Evolutionary conservation across 202 grass and related monocot species (phyloP).

Genomic region (Bolboschoenoplectus hybrid): DNA sequence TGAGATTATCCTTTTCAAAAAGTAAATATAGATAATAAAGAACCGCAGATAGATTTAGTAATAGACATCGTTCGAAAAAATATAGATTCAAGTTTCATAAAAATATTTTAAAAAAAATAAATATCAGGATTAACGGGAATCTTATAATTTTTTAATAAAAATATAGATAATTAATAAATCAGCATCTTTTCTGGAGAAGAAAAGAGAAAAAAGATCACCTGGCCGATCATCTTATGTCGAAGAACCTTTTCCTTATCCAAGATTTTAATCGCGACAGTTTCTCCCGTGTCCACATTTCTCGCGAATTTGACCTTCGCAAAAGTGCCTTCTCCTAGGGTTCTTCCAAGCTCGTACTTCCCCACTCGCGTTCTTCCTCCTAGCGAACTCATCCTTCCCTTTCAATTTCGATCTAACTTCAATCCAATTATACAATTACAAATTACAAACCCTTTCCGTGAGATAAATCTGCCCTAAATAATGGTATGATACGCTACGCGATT

Average conservation of each 20-base stretch:
- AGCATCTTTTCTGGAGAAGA: background rate
- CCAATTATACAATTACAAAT: constrained; percentile 4
- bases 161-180: background rate
- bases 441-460: background rate
- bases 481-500: background rate
- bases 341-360: constrained; percentile 90
- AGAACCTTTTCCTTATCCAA: constrained; percentile 97
- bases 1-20: background rate
- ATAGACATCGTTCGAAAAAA: no score
- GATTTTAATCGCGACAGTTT: constrained; percentile 92
- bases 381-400: constrained; percentile 47
- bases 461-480: background rate
- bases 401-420: background rate
- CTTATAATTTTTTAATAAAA: no score
- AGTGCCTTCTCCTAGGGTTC: constrained; percentile 80
- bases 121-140: no score
- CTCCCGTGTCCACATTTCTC: constrained; percentile 65
- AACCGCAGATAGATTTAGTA: no score
- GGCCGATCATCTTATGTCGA: constrained; percentile 87
- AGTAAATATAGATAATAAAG: background rate
- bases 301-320: constrained; percentile 99
- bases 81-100: no score
- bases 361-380: constrained; percentile 63
- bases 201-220: constrained; percentile 41
- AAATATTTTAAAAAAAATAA: background rate